These are phyloP conservation scores for Metschnikowia drakensbergensis DNA, from an alignment of 805 yeast species.

Conservation along the genomic window DNA sequence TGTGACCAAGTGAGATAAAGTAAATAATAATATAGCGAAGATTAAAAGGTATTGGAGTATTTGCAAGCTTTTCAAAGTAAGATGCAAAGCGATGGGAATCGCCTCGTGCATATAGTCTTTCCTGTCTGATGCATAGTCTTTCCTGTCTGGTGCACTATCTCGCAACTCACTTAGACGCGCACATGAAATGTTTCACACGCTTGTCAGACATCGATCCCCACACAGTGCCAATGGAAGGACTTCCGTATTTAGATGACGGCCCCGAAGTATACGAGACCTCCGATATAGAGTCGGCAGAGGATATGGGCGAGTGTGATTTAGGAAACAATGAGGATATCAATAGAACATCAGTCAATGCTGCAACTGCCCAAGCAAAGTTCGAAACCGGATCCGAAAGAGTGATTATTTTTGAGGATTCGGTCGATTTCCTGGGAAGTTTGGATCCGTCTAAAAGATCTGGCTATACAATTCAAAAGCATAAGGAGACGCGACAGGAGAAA, in stretches of 20 bases:
- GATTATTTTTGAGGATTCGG: slow-evolving; percentile 21
- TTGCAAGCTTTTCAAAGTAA: neutral
- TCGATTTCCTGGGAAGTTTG: slow-evolving; percentile 38
- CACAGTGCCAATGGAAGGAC: slow-evolving; percentile 5
- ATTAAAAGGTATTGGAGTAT: neutral
- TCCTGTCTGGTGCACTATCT: neutral
- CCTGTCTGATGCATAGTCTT: neutral
- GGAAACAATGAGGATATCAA: slow-evolving; percentile 14
- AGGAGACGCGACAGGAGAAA: slow-evolving; percentile 38
- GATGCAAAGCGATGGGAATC: no score
- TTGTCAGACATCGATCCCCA: neutral
- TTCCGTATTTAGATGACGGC: slow-evolving; percentile 12
- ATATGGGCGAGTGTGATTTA: slow-evolving; percentile 4
- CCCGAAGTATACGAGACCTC: slow-evolving; percentile 46
- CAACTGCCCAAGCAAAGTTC: slow-evolving; percentile 21
- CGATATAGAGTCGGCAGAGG: slow-evolving; percentile 36
- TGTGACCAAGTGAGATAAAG: slow-evolving; percentile 62
- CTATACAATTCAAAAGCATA: slow-evolving; percentile 9
- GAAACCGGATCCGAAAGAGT: slow-evolving; percentile 16
- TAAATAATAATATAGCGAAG: neutral
- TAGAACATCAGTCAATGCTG: slow-evolving; percentile 10
- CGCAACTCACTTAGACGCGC: slow-evolving; percentile 3
- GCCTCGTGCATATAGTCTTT: no score
- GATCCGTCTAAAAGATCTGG: slow-evolving; percentile 7
- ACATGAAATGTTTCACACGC: neutral